A percentile compares a stretch with the other conserved stretches of the same genome.
Evolutionary conservation across 2,329 filamentous ascomycete genomes (phyloP).

Genomic region (Beauveria australis): DNA sequence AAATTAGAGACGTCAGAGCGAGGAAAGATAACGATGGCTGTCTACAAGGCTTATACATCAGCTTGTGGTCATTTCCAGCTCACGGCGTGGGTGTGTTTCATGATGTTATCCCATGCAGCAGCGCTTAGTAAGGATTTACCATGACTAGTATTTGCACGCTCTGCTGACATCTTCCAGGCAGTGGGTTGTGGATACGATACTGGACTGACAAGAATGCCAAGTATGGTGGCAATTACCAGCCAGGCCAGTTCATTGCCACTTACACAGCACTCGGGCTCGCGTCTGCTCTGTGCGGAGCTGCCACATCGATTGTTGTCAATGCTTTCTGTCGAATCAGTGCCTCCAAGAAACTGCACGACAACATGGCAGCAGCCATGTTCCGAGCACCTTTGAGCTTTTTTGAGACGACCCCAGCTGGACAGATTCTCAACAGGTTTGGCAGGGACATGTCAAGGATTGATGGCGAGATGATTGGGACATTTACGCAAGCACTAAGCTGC

Average conservation of each 20-base stretch:
- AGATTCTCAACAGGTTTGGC: slow-evolving; percentile 85
- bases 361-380: slow-evolving; percentile 89
- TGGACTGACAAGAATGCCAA: slow-evolving; percentile 71
- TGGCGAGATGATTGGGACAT: slow-evolving; percentile 9
- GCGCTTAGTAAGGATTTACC: slow-evolving; percentile 52
- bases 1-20: slow-evolving; percentile 75
- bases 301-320: slow-evolving; percentile 86
- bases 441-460: slow-evolving; percentile 44
- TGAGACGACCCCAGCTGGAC: slow-evolving; percentile 80
- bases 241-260: slow-evolving; percentile 78
- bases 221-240: slow-evolving; percentile 56
- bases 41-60: slow-evolving; percentile 83
- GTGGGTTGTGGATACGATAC: slow-evolving; percentile 77
- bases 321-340: slow-evolving; percentile 96
- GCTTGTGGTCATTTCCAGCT: slow-evolving; percentile 78
- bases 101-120: slow-evolving; percentile 70
- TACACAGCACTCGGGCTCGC: slow-evolving; percentile 86
- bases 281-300: slow-evolving; percentile 65
- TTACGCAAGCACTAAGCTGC: slow-evolving; percentile 10
- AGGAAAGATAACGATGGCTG: slow-evolving; percentile 84
- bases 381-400: slow-evolving; percentile 92
- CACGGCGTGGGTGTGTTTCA: slow-evolving; percentile 60
- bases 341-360: slow-evolving; percentile 81
- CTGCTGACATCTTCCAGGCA: slow-evolving; percentile 35
- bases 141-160: slow-evolving; percentile 7